Conservation (phyloP, 805 yeast species). For the Jamesozyma lodderae region DNA sequence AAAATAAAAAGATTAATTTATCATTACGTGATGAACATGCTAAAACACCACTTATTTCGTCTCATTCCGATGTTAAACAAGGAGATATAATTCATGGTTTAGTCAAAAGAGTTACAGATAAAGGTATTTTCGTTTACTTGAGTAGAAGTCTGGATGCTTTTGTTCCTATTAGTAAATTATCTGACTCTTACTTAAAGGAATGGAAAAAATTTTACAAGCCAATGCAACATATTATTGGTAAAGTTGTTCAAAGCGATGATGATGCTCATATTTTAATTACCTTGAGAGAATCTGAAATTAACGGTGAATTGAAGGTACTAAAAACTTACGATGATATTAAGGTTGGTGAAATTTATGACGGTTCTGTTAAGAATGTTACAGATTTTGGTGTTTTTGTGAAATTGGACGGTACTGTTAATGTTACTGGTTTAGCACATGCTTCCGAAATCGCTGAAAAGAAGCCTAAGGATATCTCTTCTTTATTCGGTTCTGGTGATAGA, state of each 20-base stretch:
- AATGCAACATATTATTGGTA: constrained; percentile 68
- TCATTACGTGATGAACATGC: constrained; percentile 48
- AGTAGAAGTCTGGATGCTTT: constrained; percentile 67
- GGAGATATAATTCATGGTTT: constrained; percentile 80
- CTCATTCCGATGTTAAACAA: constrained; percentile 45
- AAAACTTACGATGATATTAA: constrained; percentile 60
- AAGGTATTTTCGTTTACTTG: constrained; percentile 70
- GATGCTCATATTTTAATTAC: constrained; percentile 67
- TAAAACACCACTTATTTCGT: constrained; percentile 40
- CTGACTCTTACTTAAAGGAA: constrained; percentile 73
- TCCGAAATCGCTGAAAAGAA: constrained; percentile 71
- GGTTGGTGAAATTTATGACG: constrained; percentile 66
- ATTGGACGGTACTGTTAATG: constrained; percentile 60
- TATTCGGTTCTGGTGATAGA: constrained; percentile 83
- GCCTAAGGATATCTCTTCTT: constrained; percentile 45
- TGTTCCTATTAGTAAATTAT: constrained; percentile 70
- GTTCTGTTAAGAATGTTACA: constrained; percentile 64
- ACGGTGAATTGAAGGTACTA: constrained; percentile 52
- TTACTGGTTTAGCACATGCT: constrained; percentile 82
- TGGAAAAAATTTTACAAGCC: constrained; percentile 74
- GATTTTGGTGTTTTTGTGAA: constrained; percentile 89
- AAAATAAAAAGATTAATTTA: constrained; percentile 47
- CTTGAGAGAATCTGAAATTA: constrained; percentile 69
- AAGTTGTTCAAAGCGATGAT: constrained; percentile 51
- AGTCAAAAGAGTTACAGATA: constrained; percentile 61